Evolutionary conservation across 2,329 filamentous ascomycete genomes (phyloP), one percentile per base, ranked within the genome.

Genomic region (Lasiodiplodia theobromae): DNA sequence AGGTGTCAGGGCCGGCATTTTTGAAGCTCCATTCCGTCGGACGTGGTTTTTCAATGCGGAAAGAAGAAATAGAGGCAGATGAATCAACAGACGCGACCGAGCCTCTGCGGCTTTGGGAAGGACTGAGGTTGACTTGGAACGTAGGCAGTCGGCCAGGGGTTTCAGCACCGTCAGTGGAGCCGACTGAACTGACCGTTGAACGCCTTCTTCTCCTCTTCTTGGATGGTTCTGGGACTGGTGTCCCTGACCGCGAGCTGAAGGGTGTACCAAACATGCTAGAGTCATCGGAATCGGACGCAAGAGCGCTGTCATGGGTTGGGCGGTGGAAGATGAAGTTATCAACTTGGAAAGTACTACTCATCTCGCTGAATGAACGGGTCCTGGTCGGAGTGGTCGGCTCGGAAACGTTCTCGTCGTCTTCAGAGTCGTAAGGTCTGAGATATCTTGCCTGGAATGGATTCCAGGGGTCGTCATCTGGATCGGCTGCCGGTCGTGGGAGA

Each of bases 291-390:
- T 64, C 60, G 4, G 60, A 64, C 6, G 51, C 11, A 16, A 66
- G 7, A 8, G 38, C 64, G 34, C 64, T 66, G n/a, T 66, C 52
- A 12, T 57, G 31, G 11, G 53, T 52, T 7, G 54, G 65, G 18
- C 53, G 40, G 28, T 67, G 51, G 47, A 67, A 58, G n/a, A 67
- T 56, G n/a, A 60, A 67, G 18, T 67, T 67, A 21, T 67, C 44
- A 18, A 51, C 37, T 21, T 67, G 65, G 28, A 67, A 67, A 14
- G 28, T 34, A 4, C 40, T 28, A 18, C 40, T 64, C 47, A 64
- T 18, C 7, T 64, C 60, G 6, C 31, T 49, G 3, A 52, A 25
- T 14, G 60, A 52, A 3, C 47, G 60, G n/a, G 60, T 37, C 11
- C 60, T 47, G 23, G 28, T 16, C 5, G 25, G 60, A 11, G 44